A percentile compares a stretch with the other conserved stretches of the same genome.
Conservation (phyloP, 257 asterid species). For the Pogostemon cablin region DNA sequence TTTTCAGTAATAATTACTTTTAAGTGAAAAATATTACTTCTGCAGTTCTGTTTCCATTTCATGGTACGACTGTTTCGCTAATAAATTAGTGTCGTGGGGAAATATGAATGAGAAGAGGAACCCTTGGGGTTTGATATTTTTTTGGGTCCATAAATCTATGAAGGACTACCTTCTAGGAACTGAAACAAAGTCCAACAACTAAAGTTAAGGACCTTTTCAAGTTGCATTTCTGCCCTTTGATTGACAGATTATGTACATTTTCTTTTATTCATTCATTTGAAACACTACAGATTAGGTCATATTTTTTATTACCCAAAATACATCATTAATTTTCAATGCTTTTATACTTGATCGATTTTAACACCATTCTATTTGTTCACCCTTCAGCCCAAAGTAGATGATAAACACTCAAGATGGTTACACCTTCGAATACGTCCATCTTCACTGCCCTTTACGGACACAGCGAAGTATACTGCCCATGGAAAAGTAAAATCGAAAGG, state of each 20-base stretch:
- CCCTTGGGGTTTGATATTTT: neutral
- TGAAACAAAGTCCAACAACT: neutral
- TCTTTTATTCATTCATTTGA: neutral
- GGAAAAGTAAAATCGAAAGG: conserved; percentile 68
- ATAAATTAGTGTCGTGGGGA: neutral
- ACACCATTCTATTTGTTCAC: conserved; percentile 14
- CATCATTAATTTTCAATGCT: conserved; percentile 6
- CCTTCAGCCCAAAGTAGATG: conserved; percentile 86
- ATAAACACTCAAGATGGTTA: conserved; percentile 83
- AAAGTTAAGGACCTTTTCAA: neutral
- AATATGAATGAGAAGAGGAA: conserved; percentile 5
- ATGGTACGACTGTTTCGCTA: neutral
- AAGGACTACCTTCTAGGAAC: conserved; percentile 1
- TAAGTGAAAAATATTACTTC: neutral
- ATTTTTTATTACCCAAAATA: neutral
- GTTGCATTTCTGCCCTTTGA: conserved; percentile 12
- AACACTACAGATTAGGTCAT: neutral
- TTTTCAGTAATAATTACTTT: neutral
- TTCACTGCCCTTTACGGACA: conserved; percentile 59
- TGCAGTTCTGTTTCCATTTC: neutral
- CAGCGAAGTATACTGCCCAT: conserved; percentile 43
- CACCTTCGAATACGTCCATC: conserved; percentile 95
- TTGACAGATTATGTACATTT: neutral
- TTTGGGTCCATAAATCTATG: neutral
- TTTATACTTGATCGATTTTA: neutral